Percentiles rank a stretch among this genome's conserved stretches.
phyloP scores from a whole-genome alignment of 495 filamentous ascomycete genomes.

The Neurospora intermedia region DNA sequence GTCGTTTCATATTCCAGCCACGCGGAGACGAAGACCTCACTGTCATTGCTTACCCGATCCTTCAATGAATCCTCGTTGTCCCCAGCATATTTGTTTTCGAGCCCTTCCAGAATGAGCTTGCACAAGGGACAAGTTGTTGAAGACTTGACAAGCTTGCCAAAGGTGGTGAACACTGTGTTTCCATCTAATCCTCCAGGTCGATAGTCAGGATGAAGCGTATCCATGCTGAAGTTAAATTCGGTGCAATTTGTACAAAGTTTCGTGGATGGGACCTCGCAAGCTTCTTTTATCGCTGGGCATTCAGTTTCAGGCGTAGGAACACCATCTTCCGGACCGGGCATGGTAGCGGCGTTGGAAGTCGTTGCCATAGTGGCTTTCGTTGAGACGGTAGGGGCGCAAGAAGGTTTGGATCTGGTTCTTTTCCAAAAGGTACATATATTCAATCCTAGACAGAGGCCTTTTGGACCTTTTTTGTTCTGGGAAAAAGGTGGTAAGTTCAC shows the following conservation, averaged over 20 bases:
- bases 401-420: too few relatives aligned
- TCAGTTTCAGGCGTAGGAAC: too few relatives aligned
- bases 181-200: background rate
- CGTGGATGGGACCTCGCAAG: too few relatives aligned
- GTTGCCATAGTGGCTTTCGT: too few relatives aligned
- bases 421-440: too few relatives aligned
- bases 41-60: background rate
- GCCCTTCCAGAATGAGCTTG: background rate
- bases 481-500: too few relatives aligned
- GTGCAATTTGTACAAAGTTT: background rate
- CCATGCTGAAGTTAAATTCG: background rate
- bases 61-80: background rate
- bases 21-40: background rate
- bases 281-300: too few relatives aligned
- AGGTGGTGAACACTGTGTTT: background rate
- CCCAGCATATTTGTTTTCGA: background rate
- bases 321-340: too few relatives aligned
- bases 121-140: background rate
- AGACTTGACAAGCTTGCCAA: background rate
- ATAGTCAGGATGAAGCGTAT: background rate
- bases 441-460: too few relatives aligned
- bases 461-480: too few relatives aligned
- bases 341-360: too few relatives aligned
- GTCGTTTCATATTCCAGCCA: background rate
- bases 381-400: too few relatives aligned